phyloP scores from a whole-genome alignment of 139 green algal genomes.

The Micractinium conductrix region DNA sequence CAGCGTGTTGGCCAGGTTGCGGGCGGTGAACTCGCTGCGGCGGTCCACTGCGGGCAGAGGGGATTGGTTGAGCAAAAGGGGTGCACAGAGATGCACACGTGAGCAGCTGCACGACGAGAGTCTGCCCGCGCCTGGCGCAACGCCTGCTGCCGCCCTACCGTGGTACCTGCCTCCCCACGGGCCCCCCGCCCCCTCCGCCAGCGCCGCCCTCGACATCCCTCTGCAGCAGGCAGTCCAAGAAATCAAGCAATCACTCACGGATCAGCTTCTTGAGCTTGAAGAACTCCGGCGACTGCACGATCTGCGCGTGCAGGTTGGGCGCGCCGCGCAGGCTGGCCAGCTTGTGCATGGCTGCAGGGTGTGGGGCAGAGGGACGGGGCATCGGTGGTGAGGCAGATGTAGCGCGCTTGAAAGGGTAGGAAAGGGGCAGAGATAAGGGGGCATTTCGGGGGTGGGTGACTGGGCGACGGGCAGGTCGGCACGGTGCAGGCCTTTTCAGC shows the following conservation, averaged over 20 bases:
- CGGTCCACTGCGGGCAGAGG: conserved; percentile 21
- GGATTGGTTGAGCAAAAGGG: no score
- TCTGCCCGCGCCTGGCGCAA: no score
- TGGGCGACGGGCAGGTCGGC: no score
- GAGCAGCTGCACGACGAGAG: not conserved
- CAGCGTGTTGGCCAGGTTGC: conserved; percentile 64
- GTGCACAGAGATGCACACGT: not conserved
- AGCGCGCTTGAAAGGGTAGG: no score
- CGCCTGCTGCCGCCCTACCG: no score
- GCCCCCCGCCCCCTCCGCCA: no score
- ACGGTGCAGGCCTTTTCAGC: no score
- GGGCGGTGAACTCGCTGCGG: conserved; percentile 34
- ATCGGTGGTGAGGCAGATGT: conserved; percentile 59
- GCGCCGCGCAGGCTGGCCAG: conserved; percentile 47
- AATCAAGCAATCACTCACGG: conserved; percentile 7
- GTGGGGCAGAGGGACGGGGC: no score
- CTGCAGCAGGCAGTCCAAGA: not conserved
- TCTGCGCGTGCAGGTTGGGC: conserved; percentile 34
- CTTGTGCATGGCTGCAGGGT: conserved; percentile 55
- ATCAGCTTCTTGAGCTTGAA: conserved; percentile 43
- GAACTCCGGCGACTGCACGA: conserved; percentile 48
- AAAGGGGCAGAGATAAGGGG: no score
- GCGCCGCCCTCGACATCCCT: no score
- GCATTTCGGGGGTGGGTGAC: no score
- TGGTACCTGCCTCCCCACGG: no score